These are phyloP conservation scores for Brassica napus DNA, from an alignment of 345 rosid species.

Conservation along the genomic window Da-Ae NC_063451.1:37270001-37270500, in stretches of 20 bases:
- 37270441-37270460: constrained; percentile 40
- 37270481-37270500: constrained; percentile 22
- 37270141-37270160: constrained; percentile 18
- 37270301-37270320: constrained; percentile 38
- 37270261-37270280: constrained; percentile 38
- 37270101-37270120: neutral
- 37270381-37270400: constrained; percentile 33
- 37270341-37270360: constrained; percentile 9
- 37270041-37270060: constrained; percentile 21
- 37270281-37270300: constrained; percentile 42
- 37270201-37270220: neutral
- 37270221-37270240: constrained; percentile 17
- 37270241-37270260: constrained; percentile 29
- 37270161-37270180: neutral
- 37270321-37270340: constrained; percentile 25
- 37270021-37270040: constrained; percentile 35
- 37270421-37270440: constrained; percentile 16
- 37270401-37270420: neutral
- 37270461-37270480: constrained; percentile 40
- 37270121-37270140: constrained; percentile 24
- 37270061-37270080: neutral
- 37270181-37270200: neutral
- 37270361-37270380: constrained; percentile 37
- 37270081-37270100: neutral
- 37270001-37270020: constrained; percentile 30